phyloP scores from a whole-genome alignment of 139 green algal genomes.

The Volvox reticuliferus region DNA sequence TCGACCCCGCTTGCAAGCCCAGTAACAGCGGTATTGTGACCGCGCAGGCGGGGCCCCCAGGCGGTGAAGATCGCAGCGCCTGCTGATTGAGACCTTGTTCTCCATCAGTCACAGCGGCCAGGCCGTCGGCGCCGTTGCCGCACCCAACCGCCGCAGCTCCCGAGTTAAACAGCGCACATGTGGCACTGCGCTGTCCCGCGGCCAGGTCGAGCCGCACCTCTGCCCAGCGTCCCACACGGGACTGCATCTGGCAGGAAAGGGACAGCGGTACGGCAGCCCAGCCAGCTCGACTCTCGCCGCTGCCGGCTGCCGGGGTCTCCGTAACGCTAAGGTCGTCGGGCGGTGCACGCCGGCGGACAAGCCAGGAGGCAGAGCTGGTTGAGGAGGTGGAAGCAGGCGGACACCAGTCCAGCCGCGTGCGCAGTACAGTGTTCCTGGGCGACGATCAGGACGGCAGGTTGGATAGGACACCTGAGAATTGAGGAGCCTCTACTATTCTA shows the following conservation, averaged over 20 bases:
- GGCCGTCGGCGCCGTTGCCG: neutral
- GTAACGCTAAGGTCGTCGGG: neutral
- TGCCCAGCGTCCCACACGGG: neutral
- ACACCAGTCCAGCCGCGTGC: conserved; percentile 16
- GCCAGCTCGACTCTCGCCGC: neutral
- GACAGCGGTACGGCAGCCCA: conserved; percentile 18
- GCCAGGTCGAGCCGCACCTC: conserved; percentile 10
- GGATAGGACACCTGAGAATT: too few relatives aligned
- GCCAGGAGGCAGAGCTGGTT: neutral
- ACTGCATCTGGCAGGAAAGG: neutral
- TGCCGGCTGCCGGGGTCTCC: neutral
- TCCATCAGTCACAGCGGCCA: too few relatives aligned
- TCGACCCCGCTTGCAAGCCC: conserved; percentile 25
- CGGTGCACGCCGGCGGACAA: neutral
- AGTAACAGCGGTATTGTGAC: conserved; percentile 18
- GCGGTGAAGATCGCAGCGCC: too few relatives aligned
- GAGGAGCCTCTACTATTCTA: too few relatives aligned
- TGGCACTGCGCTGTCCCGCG: neutral
- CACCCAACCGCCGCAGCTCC: neutral
- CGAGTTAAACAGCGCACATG: too few relatives aligned
- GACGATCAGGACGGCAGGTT: too few relatives aligned
- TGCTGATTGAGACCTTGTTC: too few relatives aligned
- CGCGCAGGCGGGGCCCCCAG: neutral
- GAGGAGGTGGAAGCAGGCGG: neutral
- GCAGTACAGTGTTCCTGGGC: neutral